These are phyloP conservation scores for Verticillium tricorpus DNA, from an alignment of 2,329 filamentous ascomycete genomes.

Conservation along the genomic window DNA sequence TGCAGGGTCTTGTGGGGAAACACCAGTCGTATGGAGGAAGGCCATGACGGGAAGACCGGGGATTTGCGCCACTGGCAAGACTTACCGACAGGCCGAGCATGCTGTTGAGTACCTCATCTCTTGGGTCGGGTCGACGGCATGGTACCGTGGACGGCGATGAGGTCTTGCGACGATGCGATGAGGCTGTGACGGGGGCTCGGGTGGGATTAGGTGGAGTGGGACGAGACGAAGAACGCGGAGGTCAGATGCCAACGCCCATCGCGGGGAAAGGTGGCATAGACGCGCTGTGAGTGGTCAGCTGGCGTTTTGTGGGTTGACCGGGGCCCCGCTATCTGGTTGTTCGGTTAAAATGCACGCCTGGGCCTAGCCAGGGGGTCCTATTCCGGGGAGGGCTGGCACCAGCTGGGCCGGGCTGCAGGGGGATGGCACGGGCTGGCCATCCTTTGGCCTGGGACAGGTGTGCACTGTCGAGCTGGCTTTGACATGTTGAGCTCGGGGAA, in stretches of 20 bases:
- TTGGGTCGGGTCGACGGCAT: neutral
- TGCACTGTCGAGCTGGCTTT: too few species aligned
- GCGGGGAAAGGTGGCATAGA: constrained; percentile 1
- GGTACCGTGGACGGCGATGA: neutral
- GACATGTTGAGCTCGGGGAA: too few species aligned
- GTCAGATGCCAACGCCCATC: neutral
- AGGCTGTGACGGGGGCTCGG: neutral
- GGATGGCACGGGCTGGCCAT: neutral
- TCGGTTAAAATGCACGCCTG: neutral
- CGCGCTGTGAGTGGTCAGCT: neutral
- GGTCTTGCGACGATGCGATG: neutral
- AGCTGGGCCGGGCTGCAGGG: neutral
- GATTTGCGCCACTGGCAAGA: neutral
- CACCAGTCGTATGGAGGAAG: neutral
- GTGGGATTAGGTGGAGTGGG: neutral
- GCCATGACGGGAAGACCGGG: neutral
- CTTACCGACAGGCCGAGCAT: constrained; percentile 15
- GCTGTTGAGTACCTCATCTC: constrained; percentile 15
- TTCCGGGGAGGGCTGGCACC: neutral
- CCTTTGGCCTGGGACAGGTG: too few species aligned
- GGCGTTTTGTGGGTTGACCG: neutral
- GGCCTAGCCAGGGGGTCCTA: neutral
- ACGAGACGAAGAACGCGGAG: neutral
- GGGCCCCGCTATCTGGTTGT: neutral
- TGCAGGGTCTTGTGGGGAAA: neutral